These are phyloP conservation scores for Suillus alpinus DNA, from an alignment of 768 basidiomycete genomes.

Conservation along the genomic window DNA sequence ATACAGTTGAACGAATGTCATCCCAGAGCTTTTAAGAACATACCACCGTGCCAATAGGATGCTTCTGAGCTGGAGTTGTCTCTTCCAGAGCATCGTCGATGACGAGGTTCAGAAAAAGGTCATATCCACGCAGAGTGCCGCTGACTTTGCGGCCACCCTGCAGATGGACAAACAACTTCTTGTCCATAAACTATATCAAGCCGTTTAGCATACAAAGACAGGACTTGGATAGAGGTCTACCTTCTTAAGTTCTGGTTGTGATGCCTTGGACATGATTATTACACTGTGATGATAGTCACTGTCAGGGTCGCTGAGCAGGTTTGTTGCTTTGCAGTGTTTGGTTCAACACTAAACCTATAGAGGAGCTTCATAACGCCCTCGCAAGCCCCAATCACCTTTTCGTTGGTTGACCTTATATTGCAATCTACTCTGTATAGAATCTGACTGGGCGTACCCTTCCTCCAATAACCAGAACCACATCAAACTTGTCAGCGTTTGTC, in stretches of 20 bases:
- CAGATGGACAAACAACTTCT: conserved; percentile 89
- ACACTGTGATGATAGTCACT: conserved; percentile 1
- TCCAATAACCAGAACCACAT: background rate
- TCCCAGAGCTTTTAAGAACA: conserved; percentile 29
- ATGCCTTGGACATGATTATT: conserved; percentile 81
- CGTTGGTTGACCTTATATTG: background rate
- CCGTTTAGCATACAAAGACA: background rate
- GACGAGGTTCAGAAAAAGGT: conserved; percentile 97
- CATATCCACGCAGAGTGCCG: conserved; percentile 93
- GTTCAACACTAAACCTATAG: conserved; percentile 9
- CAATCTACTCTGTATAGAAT: background rate
- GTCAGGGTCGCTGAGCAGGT: background rate
- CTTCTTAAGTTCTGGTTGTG: conserved; percentile 98
- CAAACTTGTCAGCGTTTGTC: background rate
- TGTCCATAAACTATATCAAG: conserved; percentile 89
- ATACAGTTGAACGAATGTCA: background rate
- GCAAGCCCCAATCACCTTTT: background rate
- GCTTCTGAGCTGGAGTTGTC: conserved; percentile 83
- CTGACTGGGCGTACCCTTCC: background rate
- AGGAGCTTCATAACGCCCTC: conserved; percentile 3
- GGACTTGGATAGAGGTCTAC: conserved; percentile 38
- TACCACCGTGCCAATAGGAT: conserved; percentile 90
- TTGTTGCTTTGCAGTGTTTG: conserved; percentile 34
- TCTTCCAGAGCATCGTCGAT: conserved; percentile 96
- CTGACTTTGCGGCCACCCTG: conserved; percentile 96